Conservation (phyloP, 1,284 basidiomycete genomes). For the Mycena sp. region DNA sequence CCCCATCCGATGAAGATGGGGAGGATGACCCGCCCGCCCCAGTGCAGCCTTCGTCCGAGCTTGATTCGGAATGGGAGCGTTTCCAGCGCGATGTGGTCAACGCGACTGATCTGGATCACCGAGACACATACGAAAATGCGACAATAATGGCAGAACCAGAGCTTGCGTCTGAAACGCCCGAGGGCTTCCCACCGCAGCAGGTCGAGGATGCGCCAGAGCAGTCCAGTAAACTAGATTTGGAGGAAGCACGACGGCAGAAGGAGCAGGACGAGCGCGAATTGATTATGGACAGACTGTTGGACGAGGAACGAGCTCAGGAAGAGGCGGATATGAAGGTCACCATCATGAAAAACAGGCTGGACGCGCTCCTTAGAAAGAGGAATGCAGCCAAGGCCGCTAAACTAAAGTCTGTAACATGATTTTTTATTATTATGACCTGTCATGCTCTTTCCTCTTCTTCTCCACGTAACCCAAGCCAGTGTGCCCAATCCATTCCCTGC, state of each 20-base stretch:
- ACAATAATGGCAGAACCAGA: conserved; percentile 77
- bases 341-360: conserved; percentile 70
- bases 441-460: conserved; percentile 29
- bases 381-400: conserved; percentile 27
- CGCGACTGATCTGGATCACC: conserved; percentile 44
- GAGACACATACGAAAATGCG: conserved; percentile 69
- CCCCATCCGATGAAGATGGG: conserved; percentile 51
- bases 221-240: conserved; percentile 53
- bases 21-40: conserved; percentile 36
- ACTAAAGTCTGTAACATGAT: conserved; percentile 14
- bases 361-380: conserved; percentile 54
- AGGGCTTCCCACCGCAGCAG: conserved; percentile 60
- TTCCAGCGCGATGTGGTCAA: conserved; percentile 73
- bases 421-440: not conserved
- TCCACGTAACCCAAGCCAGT: conserved; percentile 54
- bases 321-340: conserved; percentile 81
- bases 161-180: conserved; percentile 53
- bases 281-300: conserved; percentile 82
- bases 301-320: conserved; percentile 85
- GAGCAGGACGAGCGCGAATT: conserved; percentile 80
- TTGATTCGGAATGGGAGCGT: conserved; percentile 74
- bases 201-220: conserved; percentile 33
- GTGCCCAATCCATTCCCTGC: conserved; percentile 79
- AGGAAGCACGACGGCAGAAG: conserved; percentile 55
- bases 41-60: conserved; percentile 38